Percentiles rank a stretch among this genome's conserved stretches.
These are phyloP conservation scores for Rubia occidens DNA, from an alignment of 305 asterid species.

Conservation along the genomic window DNA sequence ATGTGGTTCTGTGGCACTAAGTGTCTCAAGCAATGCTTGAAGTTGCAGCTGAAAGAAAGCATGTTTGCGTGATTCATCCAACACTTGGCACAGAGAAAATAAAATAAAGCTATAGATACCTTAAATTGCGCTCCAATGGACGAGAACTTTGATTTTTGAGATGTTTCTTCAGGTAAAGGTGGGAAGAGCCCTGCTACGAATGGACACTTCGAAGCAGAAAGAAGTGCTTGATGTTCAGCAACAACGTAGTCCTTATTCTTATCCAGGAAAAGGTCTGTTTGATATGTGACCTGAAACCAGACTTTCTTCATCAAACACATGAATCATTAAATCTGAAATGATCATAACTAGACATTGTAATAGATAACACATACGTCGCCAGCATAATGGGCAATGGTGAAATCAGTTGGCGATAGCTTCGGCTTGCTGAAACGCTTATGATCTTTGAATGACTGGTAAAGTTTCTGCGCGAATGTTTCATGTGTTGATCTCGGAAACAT, in stretches of 20 bases:
- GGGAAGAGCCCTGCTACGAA: constrained; percentile 79
- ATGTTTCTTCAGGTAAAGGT: constrained; percentile 68
- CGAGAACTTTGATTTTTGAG: constrained; percentile 75
- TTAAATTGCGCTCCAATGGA: constrained; percentile 87
- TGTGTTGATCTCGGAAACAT: constrained; percentile 97
- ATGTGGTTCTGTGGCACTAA: constrained; percentile 78
- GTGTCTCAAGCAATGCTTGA: constrained; percentile 87
- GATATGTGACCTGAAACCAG: constrained; percentile 73
- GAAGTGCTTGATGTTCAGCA: constrained; percentile 87
- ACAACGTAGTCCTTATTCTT: constrained; percentile 91
- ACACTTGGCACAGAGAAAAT: constrained; percentile 12
- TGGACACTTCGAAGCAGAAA: constrained; percentile 62
- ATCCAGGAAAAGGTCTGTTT: constrained; percentile 73
- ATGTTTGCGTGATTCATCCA: constrained; percentile 22
- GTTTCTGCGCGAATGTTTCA: constrained; percentile 77
- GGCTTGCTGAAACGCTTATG: constrained; percentile 92
- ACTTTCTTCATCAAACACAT: constrained; percentile 25
- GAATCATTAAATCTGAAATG: constrained; percentile 13
- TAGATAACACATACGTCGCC: constrained; percentile 65
- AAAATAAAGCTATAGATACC: constrained; percentile 35
- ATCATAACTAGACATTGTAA: constrained; percentile 1
- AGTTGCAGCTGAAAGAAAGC: constrained; percentile 60
- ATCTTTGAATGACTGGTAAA: constrained; percentile 79
- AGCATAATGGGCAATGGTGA: constrained; percentile 84
- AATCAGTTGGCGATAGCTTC: constrained; percentile 73